phyloP scores from a whole-genome alignment of 176 grass and related monocot genomes.

The Eleusine indica region DNA sequence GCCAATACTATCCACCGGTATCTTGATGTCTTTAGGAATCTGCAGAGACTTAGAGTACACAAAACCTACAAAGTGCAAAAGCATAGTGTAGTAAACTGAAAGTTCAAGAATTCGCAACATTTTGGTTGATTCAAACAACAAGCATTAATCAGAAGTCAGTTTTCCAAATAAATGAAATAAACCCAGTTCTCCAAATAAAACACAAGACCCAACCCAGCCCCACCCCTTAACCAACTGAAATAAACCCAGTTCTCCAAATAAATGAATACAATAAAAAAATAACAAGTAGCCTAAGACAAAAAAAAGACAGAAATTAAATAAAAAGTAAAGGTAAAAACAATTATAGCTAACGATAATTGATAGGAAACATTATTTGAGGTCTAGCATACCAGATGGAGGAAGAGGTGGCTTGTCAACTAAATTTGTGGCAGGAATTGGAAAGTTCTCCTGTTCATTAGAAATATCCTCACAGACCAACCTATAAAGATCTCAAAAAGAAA shows the following conservation, averaged over 20 bases:
- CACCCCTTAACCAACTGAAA: too few species aligned
- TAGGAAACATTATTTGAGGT: not conserved
- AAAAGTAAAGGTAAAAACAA: constrained; percentile 24
- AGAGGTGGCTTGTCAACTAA: constrained; percentile 66
- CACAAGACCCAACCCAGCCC: too few species aligned
- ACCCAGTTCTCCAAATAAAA: too few species aligned
- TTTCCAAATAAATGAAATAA: too few species aligned
- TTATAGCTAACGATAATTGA: not conserved
- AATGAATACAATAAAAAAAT: not conserved
- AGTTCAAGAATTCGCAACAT: not conserved
- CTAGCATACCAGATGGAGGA: constrained; percentile 57
- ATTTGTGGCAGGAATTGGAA: constrained; percentile 77
- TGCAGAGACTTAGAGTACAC: constrained; percentile 52
- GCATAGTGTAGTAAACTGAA: not conserved
- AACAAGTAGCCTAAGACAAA: not conserved
- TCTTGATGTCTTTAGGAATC: constrained; percentile 46
- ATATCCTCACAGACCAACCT: constrained; percentile 68
- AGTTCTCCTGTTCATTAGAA: constrained; percentile 57
- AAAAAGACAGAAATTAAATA: constrained; percentile 7
- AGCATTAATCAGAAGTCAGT: too few species aligned
- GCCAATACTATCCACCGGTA: constrained; percentile 48
- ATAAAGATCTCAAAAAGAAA: not conserved
- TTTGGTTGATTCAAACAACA: not conserved
- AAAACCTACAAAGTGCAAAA: constrained; percentile 51
- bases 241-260: too few species aligned